Evolutionary conservation across 208 protist species (phyloP).

Genomic region (Leishmania amazonensis): DNA sequence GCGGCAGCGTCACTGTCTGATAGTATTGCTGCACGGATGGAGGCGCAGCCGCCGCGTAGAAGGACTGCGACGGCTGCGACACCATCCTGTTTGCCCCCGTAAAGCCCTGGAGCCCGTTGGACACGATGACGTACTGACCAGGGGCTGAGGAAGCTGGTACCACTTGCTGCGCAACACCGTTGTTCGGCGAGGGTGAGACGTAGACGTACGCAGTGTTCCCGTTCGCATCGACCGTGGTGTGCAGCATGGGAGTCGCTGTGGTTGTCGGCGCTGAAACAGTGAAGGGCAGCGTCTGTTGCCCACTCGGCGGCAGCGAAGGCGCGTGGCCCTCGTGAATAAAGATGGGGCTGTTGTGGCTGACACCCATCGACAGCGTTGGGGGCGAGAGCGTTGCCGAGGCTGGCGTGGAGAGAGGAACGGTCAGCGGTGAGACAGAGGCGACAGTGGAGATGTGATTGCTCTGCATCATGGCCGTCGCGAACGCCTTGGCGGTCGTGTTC

Average conservation of each 20-base stretch:
- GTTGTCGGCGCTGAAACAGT: neutral
- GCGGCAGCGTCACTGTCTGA: conserved; percentile 14
- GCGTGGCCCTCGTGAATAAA: conserved; percentile 7
- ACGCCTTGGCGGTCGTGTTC: neutral
- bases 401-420: conserved; percentile 15
- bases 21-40: conserved; percentile 1
- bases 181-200: conserved; percentile 5
- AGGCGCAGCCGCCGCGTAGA: conserved; percentile 12
- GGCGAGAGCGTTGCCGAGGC: conserved; percentile 24
- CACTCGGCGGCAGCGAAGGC: conserved; percentile 9
- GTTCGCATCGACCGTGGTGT: conserved; percentile 19
- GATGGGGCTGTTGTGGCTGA: neutral
- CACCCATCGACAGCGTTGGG: conserved; percentile 14
- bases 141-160: neutral
- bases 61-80: conserved; percentile 3
- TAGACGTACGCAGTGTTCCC: conserved; percentile 24
- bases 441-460: neutral
- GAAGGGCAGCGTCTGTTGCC: conserved; percentile 8
- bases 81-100: neutral
- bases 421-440: conserved; percentile 10
- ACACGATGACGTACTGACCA: conserved; percentile 12
- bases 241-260: conserved; percentile 14
- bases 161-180: neutral
- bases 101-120: neutral
- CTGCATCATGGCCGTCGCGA: conserved; percentile 3